Base-by-base conservation (phyloP, 1,284 basidiomycete species). In the Mycena citricolor region DNA sequence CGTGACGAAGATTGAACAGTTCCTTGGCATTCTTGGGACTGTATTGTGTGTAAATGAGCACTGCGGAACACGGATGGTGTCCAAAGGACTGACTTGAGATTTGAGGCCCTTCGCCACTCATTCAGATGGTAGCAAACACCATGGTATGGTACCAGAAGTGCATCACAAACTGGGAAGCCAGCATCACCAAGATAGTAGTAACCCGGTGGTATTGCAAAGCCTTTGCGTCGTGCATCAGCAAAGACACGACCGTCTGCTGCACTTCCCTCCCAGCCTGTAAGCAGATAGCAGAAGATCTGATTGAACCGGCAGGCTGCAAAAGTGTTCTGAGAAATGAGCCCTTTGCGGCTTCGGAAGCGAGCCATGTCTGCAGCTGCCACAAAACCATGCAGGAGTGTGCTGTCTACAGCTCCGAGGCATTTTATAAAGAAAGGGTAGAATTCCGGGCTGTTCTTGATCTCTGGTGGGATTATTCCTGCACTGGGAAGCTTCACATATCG, bases 1-100 rank as follows among this genome's bases (percentile, higher is more conserved):
- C 62, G 59, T 76, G 70, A 0, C 55, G 45, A 0, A 74, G 55
- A 44, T 72, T 74, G 51, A 65, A 75, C 0, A 74, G 51, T 40
- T 74, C 67, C 38, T 73, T 34, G 1, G 42, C 21, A 25, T 61
- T 66, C 20, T 48, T 31, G 4, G 65, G 66, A 13, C 65, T 69
- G 43, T 26, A 34, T 13, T 19, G 29, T 13, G 16, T n/a, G 31
- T 31, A 16, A 49, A 21, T 33, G n/a, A 19, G n/a, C n/a, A 17
- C 32, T 22, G 25, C 19, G 25, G 16, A 33, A 39, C 47, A 17
- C 23, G n/a, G n/a, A n/a, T n/a, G n/a, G n/a, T 29, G 48, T 37
- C 12, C 25, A 61, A 59, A 39, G 10, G 17, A 43, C 28, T 37
- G 28, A 22, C 21, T n/a, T n/a, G n/a, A n/a, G n/a, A n/a, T n/a